phyloP scores from a whole-genome alignment of 192 early-diverging fungal genomes.

The Dissophora globulifera region DNA sequence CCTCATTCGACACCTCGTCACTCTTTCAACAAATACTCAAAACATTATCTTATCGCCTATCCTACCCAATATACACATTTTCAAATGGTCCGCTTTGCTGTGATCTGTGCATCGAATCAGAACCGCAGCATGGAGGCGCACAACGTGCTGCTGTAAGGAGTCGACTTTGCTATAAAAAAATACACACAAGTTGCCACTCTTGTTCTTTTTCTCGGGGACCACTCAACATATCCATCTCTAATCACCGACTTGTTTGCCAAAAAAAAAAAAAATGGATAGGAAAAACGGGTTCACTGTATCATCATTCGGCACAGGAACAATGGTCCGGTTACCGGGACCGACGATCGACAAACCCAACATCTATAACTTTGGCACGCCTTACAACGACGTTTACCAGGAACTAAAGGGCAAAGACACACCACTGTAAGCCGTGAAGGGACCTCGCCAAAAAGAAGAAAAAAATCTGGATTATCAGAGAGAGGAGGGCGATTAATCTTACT shows the following conservation, averaged over 20 bases:
- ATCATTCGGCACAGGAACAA: constrained; percentile 92
- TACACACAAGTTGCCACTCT: not conserved
- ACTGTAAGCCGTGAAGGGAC: constrained; percentile 63
- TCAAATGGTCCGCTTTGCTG: constrained; percentile 90
- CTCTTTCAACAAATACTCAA: not conserved
- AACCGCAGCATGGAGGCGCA: constrained; percentile 98
- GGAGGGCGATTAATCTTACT: not conserved
- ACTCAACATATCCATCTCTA: too few relatives aligned
- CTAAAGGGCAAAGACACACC: constrained; percentile 73
- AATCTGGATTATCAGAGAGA: not conserved
- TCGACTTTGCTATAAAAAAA: not conserved
- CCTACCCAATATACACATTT: too few relatives aligned
- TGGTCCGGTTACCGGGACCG: constrained; percentile 91
- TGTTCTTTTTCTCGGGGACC: not conserved
- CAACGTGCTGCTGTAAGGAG: constrained; percentile 75
- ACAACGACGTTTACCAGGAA: constrained; percentile 89
- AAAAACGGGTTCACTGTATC: constrained; percentile 83
- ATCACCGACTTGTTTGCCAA: too few relatives aligned
- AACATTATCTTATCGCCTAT: not conserved
- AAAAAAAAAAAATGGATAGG: too few relatives aligned
- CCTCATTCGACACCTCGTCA: not conserved
- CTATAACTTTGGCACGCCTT: constrained; percentile 93
- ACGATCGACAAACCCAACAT: constrained; percentile 88
- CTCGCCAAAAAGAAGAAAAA: not conserved
- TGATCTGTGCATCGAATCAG: constrained; percentile 97